A percentile compares a stretch with the other conserved stretches of the same genome.
Conservation (phyloP, 2,329 filamentous ascomycete species). For the Colletotrichum theobromicola region DNA sequence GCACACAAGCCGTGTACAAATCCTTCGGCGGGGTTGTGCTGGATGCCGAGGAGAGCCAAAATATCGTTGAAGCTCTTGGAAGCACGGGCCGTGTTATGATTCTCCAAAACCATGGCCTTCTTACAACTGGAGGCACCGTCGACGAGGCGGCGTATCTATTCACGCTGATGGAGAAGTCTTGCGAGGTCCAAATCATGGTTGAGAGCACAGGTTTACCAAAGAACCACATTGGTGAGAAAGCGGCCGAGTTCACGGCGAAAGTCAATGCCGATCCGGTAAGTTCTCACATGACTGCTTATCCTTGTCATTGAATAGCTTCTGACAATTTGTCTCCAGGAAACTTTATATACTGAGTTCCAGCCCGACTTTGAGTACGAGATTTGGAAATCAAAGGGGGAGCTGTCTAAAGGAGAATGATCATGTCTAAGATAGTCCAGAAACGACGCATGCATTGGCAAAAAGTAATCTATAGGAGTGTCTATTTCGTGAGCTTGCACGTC, state of each 20-base stretch:
- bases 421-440: neutral
- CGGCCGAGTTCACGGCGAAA: constrained; percentile 27
- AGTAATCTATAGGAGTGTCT: neutral
- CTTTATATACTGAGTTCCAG: neutral
- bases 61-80: constrained; percentile 52
- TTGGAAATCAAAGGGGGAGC: neutral
- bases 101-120: constrained; percentile 67
- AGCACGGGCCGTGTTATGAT: constrained; percentile 56
- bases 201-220: constrained; percentile 32
- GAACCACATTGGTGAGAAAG: constrained; percentile 38
- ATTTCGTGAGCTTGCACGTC: neutral
- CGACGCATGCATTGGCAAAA: neutral
- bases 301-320: neutral
- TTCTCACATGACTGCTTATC: neutral
- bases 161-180: constrained; percentile 38
- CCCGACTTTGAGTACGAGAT: neutral
- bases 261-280: neutral
- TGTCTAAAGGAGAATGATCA: neutral
- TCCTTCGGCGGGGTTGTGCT: constrained; percentile 18
- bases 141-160: constrained; percentile 72
- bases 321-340: neutral
- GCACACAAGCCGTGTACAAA: constrained; percentile 62
- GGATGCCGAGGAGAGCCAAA: neutral
- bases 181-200: constrained; percentile 37
- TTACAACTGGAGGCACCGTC: constrained; percentile 68